phyloP scores from a whole-genome alignment of 768 basidiomycete genomes.

The Lentinula guzmanii region DNA sequence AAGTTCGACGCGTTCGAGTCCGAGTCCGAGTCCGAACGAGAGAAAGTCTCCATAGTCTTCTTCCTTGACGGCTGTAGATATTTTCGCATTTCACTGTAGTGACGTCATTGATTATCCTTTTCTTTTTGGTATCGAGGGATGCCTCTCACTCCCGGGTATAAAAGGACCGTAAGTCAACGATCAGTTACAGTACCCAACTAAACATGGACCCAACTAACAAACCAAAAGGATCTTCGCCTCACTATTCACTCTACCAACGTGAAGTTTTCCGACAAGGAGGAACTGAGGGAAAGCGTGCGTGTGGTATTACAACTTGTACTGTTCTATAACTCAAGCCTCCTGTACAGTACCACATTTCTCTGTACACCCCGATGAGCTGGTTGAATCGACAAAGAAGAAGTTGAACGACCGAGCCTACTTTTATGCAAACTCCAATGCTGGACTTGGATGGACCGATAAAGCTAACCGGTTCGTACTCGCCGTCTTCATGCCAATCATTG shows the following conservation, averaged over 20 bases:
- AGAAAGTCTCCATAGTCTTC: too few relatives aligned
- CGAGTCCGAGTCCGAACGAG: too few relatives aligned
- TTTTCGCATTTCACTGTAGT: background rate
- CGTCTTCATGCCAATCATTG: background rate
- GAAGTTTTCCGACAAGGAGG: conserved; percentile 39
- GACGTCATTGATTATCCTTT: background rate
- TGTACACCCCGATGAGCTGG: conserved; percentile 27
- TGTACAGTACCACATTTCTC: conserved; percentile 2
- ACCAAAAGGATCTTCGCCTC: conserved; percentile 39
- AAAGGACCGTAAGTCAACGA: background rate
- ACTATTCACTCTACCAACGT: conserved; percentile 46
- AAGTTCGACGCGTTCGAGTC: too few relatives aligned
- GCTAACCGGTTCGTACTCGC: conserved; percentile 33
- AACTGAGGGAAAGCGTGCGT: conserved; percentile 26
- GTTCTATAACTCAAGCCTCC: background rate
- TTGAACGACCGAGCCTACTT: conserved; percentile 41
- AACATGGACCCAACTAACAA: conserved; percentile 43
- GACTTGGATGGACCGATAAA: conserved; percentile 43
- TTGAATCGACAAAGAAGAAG: conserved; percentile 32
- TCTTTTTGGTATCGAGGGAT: too few relatives aligned
- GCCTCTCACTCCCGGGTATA: background rate
- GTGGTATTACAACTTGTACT: background rate
- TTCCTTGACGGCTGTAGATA: too few relatives aligned
- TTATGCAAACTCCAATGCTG: conserved; percentile 49
- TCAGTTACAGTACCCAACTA: background rate